Evolutionary conservation across 2,329 filamentous ascomycete species (phyloP), one percentile per base, ranked within the genome.

Genomic region (Raffaelea deltoideospora): DNA sequence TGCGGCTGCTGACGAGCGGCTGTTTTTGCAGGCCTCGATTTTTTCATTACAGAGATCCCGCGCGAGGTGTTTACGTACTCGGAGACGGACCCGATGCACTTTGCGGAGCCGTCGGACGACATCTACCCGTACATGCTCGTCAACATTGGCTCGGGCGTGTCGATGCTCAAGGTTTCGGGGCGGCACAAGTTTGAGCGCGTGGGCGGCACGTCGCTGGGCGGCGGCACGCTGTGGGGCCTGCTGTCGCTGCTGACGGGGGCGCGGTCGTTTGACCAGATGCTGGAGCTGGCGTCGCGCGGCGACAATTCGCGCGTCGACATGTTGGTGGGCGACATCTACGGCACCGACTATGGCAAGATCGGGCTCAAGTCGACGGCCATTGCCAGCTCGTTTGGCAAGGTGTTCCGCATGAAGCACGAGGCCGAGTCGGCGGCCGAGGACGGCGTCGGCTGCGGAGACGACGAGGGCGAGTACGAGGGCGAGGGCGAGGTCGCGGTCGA

Each of bases 11-110:
- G n/a, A n/a, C n/a, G n/a, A n/a, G n/a, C n/a, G n/a, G n/a, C n/a
- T n/a, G n/a, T n/a, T n/a, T n/a, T n/a, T n/a, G n/a, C 48, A 85
- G 86, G 88, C 11, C 76, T 98, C 31, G 90, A 98, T 55, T 98
- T 96, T 63, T 96, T 98, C 66, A 96, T 96, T 53, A 93, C 85
- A 45, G 87, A 96, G 55, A 96, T 98, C 41, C 90, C 90, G 17
- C 76, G 81, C 47, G 90, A 98, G 59, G 88, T 98, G 37, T 98
- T 98, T 53, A 95, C 86, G 17, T 96, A 96, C 59, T 87, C 81
- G 53, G 88, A 93, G 55, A 72, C 73, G 24, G 79, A 90, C 48
- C 86, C 87, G 5, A 93, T 95, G 81, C 74, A 84, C 50, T 96
- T 94, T 53, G 76, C 79, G 46, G 73, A 79, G 42, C 76, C 85